Conservation (phyloP, 1,284 basidiomycete species). For the Afroboletus lepidellus region DNA sequence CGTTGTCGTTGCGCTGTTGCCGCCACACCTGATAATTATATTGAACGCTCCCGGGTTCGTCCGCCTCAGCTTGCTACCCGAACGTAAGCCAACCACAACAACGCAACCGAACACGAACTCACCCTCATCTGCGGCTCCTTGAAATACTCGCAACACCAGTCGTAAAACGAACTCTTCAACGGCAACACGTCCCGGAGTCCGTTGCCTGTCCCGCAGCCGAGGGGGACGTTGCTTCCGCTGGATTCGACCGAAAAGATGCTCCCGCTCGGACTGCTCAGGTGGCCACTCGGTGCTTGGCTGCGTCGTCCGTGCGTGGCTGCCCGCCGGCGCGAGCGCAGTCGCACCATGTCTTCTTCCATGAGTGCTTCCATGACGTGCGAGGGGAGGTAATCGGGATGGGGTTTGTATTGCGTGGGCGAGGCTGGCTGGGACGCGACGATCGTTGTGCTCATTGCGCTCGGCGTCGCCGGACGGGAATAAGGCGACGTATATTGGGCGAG, state of each 20-base stretch:
- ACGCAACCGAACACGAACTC: conserved; percentile 30
- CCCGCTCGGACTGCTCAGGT: conserved; percentile 61
- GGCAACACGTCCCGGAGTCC: conserved; percentile 77
- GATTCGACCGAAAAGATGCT: conserved; percentile 76
- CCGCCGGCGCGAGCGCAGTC: conserved; percentile 69
- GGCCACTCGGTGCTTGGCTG: conserved; percentile 19
- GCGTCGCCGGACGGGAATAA: conserved; percentile 55
- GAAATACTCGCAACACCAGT: conserved; percentile 97
- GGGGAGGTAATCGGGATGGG: conserved; percentile 55
- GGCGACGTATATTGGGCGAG: conserved; percentile 74
- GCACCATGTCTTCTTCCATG: conserved; percentile 89
- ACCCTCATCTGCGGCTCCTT: conserved; percentile 98
- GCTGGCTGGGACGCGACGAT: conserved; percentile 27
- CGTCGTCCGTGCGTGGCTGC: conserved; percentile 40
- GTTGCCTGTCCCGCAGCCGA: conserved; percentile 71
- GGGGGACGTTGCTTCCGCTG: conserved; percentile 53
- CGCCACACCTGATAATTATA: conserved; percentile 98
- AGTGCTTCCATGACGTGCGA: conserved; percentile 83
- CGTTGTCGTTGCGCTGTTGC: conserved; percentile 85
- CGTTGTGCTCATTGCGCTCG: conserved; percentile 29
- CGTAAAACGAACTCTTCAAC: conserved; percentile 89
- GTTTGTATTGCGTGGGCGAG: conserved; percentile 32
- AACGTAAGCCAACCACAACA: conserved; percentile 16
- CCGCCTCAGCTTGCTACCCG: conserved; percentile 82
- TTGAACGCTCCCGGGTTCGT: conserved; percentile 91